Evolutionary conservation across 371 early-diverging fungal species (phyloP).

Genomic region (Lichtheimia hyalospora): DNA sequence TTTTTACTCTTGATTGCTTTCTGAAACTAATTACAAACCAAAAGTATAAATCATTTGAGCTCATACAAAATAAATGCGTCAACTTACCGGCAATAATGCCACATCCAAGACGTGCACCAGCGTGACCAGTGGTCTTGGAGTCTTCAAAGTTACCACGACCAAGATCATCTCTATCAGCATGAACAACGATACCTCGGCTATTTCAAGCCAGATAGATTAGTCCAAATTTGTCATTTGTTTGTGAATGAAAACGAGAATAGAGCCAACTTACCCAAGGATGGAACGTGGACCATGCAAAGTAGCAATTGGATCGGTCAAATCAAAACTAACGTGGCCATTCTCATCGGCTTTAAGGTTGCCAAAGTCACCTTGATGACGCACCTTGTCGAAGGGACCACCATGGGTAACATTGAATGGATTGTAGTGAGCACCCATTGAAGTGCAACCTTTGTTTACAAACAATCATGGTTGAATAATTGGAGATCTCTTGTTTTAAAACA

Average conservation of each 20-base stretch:
- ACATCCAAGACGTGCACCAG: slow-evolving; percentile 83
- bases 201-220: not conserved
- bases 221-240: not conserved
- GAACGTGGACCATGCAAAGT: slow-evolving; percentile 71
- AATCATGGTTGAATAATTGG: not conserved
- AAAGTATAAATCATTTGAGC: too few species aligned
- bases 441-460: slow-evolving; percentile 50
- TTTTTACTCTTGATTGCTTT: too few species aligned
- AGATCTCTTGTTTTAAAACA: not conserved
- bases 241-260: not conserved
- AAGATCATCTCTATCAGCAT: slow-evolving; percentile 81
- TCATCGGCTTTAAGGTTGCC: slow-evolving; percentile 72
- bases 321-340: slow-evolving; percentile 54
- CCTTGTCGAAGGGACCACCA: slow-evolving; percentile 66
- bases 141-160: slow-evolving; percentile 76
- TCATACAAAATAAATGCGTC: too few species aligned
- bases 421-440: slow-evolving; percentile 76
- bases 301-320: slow-evolving; percentile 54
- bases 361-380: slow-evolving; percentile 87
- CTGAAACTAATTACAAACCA: too few species aligned
- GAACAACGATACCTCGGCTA: slow-evolving; percentile 82
- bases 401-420: slow-evolving; percentile 80
- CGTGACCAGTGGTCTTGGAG: slow-evolving; percentile 79
- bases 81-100: slow-evolving; percentile 80
- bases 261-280: slow-evolving; percentile 71